Evolutionary conservation across 2,329 filamentous ascomycete species (phyloP), one percentile per base, ranked within the genome.

Genomic region (Arthroderma sp.): DNA sequence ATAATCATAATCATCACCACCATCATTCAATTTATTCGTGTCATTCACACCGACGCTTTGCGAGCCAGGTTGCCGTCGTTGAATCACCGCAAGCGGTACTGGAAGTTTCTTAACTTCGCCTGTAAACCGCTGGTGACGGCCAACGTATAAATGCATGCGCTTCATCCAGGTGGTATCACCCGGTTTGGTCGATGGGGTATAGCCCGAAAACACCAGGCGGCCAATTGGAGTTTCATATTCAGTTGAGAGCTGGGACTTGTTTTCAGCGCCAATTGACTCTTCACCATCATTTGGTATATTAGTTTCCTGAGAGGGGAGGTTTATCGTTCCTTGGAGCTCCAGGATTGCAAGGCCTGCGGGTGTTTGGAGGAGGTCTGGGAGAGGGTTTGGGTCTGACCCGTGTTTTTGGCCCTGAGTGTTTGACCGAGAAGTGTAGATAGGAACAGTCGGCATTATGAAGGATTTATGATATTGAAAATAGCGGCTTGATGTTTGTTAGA

Each of bases 241-340:
- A 10, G 50, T 39, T 11, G 40, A 15, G 2, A 49, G 37, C 27
- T 45, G 40, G 33, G 46, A 40, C 40, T 48, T 6, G 43, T 54
- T 46, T 6, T 48, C 39, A 27, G 46, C 29, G 11, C 42, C 34
- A 32, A 64, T 49, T 4, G 58, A 40, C 22, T 59, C 50, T 28
- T 61, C 52, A 22, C 15, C 15, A n/a, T 59, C 53, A 28, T 56
- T 31, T 32, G 46, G 44, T 6, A 57, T 49, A n/a, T 51, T 54
- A 29, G 60, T 53, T 2, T 66, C 51, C 5, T 15, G 37, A 6
- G 32, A 39, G 11, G 86, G 80, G 1, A 87, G 70, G 62, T 93
- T 89, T 66, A 98, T 81, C 9, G 78, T 86, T 49, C 88, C 91
- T 69, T 98, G 91, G 9, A 98, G 77, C 66, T 96, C 91, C 46